These are phyloP conservation scores for Cynara cardunculus DNA, from an alignment of 129 eudicot genomes.

Conservation along the genomic window DNA sequence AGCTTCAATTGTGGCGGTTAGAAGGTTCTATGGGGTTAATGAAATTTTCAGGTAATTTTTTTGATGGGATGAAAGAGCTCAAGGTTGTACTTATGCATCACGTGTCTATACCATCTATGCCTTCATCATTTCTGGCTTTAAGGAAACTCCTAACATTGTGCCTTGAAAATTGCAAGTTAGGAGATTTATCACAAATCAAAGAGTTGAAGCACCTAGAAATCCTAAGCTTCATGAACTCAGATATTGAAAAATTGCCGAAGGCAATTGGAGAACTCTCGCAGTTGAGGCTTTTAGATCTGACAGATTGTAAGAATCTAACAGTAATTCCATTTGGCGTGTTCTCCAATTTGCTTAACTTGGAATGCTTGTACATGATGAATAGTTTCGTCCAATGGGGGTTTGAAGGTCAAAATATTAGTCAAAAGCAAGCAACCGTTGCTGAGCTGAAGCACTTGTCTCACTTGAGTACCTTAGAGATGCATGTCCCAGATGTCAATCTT, in stretches of 20 bases:
- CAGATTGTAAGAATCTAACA: slow-evolving; percentile 26
- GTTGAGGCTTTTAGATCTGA: slow-evolving; percentile 44
- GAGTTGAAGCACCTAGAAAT: slow-evolving; percentile 37
- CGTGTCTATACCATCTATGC: slow-evolving; percentile 20
- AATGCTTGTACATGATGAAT: slow-evolving; percentile 47
- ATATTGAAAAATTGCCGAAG: slow-evolving; percentile 30
- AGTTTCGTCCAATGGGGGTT: slow-evolving; percentile 41
- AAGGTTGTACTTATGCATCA: slow-evolving; percentile 38
- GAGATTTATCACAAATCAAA: slow-evolving; percentile 36
- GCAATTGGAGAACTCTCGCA: slow-evolving; percentile 35
- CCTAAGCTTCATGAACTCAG: slow-evolving; percentile 42
- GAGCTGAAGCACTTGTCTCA: slow-evolving; percentile 35
- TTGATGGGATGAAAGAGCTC: slow-evolving; percentile 40
- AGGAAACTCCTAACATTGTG: slow-evolving; percentile 33
- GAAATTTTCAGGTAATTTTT: slow-evolving; percentile 24
- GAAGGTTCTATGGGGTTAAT: slow-evolving; percentile 19
- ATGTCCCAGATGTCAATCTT: slow-evolving; percentile 31
- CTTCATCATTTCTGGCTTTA: slow-evolving; percentile 23
- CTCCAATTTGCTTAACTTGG: slow-evolving; percentile 35
- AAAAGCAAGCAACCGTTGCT: slow-evolving; percentile 33
- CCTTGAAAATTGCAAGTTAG: slow-evolving; percentile 40
- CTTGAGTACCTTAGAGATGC: slow-evolving; percentile 39
- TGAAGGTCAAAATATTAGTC: slow-evolving; percentile 11
- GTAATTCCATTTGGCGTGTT: slow-evolving; percentile 34
- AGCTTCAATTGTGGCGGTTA: slow-evolving; percentile 39